Evolutionary conservation across 164 flowering plant genomes (phyloP).

Genomic region (Cinnamomum micranthum): DNA sequence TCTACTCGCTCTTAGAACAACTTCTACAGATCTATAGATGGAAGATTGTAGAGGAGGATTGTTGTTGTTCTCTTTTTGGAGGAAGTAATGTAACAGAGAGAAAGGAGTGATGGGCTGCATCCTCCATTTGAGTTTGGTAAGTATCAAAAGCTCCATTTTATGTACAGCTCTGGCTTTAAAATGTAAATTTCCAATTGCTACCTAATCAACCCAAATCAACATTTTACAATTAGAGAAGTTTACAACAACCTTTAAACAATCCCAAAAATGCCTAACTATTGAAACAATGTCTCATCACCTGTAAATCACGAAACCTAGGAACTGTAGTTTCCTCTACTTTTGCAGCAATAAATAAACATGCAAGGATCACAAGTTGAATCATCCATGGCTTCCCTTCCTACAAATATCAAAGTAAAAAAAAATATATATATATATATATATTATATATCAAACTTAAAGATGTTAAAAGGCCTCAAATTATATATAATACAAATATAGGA

Average conservation of each 20-base stretch:
- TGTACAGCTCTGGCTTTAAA: slow-evolving; percentile 76
- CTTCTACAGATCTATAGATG: slow-evolving; percentile 35
- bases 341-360: slow-evolving; percentile 81
- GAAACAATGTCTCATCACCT: slow-evolving; percentile 38
- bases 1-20: slow-evolving; percentile 40
- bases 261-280: not conserved
- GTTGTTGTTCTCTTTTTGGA: slow-evolving; percentile 40
- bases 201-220: slow-evolving; percentile 28
- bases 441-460: not conserved
- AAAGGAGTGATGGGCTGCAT: slow-evolving; percentile 78
- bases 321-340: slow-evolving; percentile 82
- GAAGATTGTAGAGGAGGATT: slow-evolving; percentile 17
- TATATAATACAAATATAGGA: not conserved
- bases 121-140: slow-evolving; percentile 75
- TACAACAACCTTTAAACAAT: not conserved
- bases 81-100: slow-evolving; percentile 62
- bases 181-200: slow-evolving; percentile 49
- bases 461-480: not conserved
- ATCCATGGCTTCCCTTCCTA: slow-evolving; percentile 74
- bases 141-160: slow-evolving; percentile 86
- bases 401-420: slow-evolving; percentile 9
- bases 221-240: not conserved
- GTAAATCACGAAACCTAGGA: slow-evolving; percentile 65
- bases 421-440: too few species aligned
- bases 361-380: slow-evolving; percentile 70